Conservation (phyloP, 305 asterid genomes). For the Ilex paraguariensis region DNA sequence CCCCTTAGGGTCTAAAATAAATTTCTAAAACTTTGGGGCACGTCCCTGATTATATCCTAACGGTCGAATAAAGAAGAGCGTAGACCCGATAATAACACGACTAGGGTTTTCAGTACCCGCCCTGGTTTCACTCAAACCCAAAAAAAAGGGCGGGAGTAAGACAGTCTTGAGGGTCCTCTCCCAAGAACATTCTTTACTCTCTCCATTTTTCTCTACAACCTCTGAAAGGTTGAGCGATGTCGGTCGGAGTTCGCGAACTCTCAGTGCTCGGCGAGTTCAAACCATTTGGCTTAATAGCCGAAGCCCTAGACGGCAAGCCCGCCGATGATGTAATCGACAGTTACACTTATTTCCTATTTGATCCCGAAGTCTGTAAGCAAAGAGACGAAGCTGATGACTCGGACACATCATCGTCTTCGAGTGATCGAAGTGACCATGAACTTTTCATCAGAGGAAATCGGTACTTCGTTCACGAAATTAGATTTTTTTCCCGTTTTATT, state of each 20-base stretch:
- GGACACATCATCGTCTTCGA: conserved; percentile 29
- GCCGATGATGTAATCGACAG: conserved; percentile 28
- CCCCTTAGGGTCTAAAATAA: no score
- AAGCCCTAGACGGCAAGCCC: conserved; percentile 51
- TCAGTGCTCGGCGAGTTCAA: conserved; percentile 56
- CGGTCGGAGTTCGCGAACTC: conserved; percentile 57
- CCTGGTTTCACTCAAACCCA: no score
- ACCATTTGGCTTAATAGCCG: conserved; percentile 70
- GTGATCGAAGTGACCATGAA: conserved; percentile 62
- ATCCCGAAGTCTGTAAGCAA: conserved; percentile 48
- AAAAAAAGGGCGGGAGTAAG: no score
- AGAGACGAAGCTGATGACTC: conserved; percentile 39
- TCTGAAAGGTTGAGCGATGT: conserved; percentile 20
- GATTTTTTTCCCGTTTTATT: no score
- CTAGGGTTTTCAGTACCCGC: no score
- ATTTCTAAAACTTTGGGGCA: no score
- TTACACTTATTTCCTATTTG: conserved; percentile 57
- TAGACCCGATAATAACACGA: no score
- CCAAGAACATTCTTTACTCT: no score
- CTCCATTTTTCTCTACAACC: no score
- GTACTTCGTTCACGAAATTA: conserved; percentile 15
- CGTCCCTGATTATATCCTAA: no score
- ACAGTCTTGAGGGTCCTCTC: no score
- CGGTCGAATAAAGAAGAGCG: no score
- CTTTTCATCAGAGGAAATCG: conserved; percentile 72